Conservation (phyloP, 2,329 filamentous ascomycete genomes). For the Raffaelea albimanens region DNA sequence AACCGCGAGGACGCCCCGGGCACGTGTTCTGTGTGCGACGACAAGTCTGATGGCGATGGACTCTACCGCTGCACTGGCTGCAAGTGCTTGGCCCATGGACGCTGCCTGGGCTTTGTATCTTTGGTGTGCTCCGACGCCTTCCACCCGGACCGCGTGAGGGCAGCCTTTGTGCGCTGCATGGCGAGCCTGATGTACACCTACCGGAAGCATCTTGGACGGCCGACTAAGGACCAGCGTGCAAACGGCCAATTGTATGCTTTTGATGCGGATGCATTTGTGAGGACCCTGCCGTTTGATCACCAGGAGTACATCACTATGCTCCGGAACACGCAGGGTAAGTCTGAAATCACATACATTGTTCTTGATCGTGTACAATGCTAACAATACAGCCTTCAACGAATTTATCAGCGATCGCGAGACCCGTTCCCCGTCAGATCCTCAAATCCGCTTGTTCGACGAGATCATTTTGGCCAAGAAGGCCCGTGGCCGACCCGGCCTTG, state of each 20-base stretch:
- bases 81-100: constrained; percentile 43
- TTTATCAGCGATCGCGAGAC: constrained; percentile 77
- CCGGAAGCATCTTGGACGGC: constrained; percentile 51
- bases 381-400: constrained; percentile 57
- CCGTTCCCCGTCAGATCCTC: constrained; percentile 49
- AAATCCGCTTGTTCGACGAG: constrained; percentile 72
- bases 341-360: background rate
- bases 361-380: background rate
- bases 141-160: constrained; percentile 50
- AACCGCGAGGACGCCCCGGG: constrained; percentile 47
- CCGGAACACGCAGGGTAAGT: constrained; percentile 56
- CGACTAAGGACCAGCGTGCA: constrained; percentile 49
- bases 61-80: constrained; percentile 67
- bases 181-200: constrained; percentile 60
- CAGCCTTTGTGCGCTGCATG: constrained; percentile 55
- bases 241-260: constrained; percentile 53
- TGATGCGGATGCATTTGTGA: constrained; percentile 57
- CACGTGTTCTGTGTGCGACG: constrained; percentile 66
- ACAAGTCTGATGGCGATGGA: constrained; percentile 61
- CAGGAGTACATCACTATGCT: constrained; percentile 56
- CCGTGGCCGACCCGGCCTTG: constrained; percentile 53
- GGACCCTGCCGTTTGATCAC: constrained; percentile 55
- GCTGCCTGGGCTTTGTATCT: constrained; percentile 53
- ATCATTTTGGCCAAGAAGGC: constrained; percentile 71
- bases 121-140: constrained; percentile 57